Percentiles rank a stretch among this genome's conserved stretches.
Evolutionary conservation across 2,329 filamentous ascomycete species (phyloP).

Genomic region (Orbilia ellipsospora): DNA sequence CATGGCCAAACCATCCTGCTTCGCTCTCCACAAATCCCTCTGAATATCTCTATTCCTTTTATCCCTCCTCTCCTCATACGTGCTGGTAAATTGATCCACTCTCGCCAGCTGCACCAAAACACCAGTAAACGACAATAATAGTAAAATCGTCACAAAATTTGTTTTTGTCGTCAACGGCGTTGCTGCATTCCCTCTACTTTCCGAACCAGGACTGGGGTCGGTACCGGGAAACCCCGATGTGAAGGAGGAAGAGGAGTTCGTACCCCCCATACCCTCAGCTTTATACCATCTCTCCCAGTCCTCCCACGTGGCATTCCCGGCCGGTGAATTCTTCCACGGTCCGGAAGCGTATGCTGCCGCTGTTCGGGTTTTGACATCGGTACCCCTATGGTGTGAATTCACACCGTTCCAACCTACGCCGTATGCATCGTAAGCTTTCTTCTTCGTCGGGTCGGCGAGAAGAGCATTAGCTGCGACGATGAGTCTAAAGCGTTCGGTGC

Average conservation of each 20-base stretch:
- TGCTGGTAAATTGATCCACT: slow-evolving; percentile 53
- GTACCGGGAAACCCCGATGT: slow-evolving; percentile 12
- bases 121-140: slow-evolving; percentile 68
- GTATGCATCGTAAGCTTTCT: slow-evolving; percentile 82
- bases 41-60: slow-evolving; percentile 75
- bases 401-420: slow-evolving; percentile 78
- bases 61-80: slow-evolving; percentile 70
- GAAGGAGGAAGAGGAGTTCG: background rate
- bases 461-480: slow-evolving; percentile 89
- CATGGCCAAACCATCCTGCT: slow-evolving; percentile 68
- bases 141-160: slow-evolving; percentile 70
- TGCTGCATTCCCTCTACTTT: slow-evolving; percentile 62
- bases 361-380: slow-evolving; percentile 59
- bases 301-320: slow-evolving; percentile 92
- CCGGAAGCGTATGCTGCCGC: slow-evolving; percentile 58
- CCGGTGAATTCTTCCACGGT: slow-evolving; percentile 66
- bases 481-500: slow-evolving; percentile 89
- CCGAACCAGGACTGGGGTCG: slow-evolving; percentile 8
- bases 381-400: slow-evolving; percentile 8
- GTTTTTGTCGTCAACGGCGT: slow-evolving; percentile 61
- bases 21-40: slow-evolving; percentile 69
- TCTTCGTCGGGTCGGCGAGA: slow-evolving; percentile 81
- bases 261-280: slow-evolving; percentile 63
- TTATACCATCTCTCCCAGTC: slow-evolving; percentile 88
- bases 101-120: slow-evolving; percentile 50